Evolutionary conservation across 2,329 filamentous ascomycete genomes (phyloP), one percentile per base, ranked within the genome.

Genomic region (Saccharata proteae): DNA sequence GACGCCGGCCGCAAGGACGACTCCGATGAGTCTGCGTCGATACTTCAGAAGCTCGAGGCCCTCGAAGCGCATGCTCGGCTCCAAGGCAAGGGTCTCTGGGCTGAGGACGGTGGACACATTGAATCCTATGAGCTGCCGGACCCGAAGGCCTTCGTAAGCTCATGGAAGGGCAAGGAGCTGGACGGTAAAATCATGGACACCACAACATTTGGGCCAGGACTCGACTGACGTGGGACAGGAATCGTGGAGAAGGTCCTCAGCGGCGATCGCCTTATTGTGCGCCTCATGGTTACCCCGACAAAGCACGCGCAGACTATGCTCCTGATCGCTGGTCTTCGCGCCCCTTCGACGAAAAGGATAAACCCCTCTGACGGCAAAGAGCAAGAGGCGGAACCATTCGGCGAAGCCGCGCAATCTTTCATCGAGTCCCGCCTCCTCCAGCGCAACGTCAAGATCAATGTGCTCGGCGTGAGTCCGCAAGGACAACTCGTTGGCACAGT

Each of bases 1-100:
- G 90, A 98, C 57, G 86, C 88, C 37, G 86, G 85, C 39, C 78
- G 80, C 42, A 90, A 88, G 51, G 86, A 94, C 43, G 85, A 94
- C 37, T 76, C 77, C 2, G 80, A 90, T 36, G 78, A 85, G 30
- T 68, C 78, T 6, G 50, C 62, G 17, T 65, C 76, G 40, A 70
- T 80, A 38, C 65, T 98, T 15, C 80, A 92, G 45, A 77, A 74
- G 46, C 71, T 98, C 38, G 77, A 83, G 43, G 67, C 68, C 28
- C 63, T 88, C 19, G 86, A 96, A 58, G 66, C 71, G 25, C 71
- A 80, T 43, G 90, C 90, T 37, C 84, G 76, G 57, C 67, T 69
- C 32, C 81, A 85, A 43, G 72, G 67, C 42, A 86, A 83, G 58
- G 90, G 90, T 30, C 57, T 94, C 6, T 94, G 85, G 80, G 71